Percentiles rank a stretch among this genome's conserved stretches.
Evolutionary conservation across 2,329 filamentous ascomycete genomes (phyloP).

Genomic region (Pestalotiopsis sp.): DNA sequence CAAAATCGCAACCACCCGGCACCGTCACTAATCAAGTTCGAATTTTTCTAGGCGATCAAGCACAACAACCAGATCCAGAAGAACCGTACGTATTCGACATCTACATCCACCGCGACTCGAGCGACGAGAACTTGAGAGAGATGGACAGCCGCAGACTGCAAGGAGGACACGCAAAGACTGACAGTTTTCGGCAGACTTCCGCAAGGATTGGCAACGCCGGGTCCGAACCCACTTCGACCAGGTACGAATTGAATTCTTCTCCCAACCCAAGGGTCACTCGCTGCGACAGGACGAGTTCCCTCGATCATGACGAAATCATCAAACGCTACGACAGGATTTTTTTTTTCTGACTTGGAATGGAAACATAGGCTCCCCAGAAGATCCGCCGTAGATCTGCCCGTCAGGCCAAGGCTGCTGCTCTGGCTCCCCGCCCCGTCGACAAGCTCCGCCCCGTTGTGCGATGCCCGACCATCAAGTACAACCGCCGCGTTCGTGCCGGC

Average conservation of each 20-base stretch:
- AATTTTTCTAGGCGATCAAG: constrained; percentile 81
- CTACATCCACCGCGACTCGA: not conserved
- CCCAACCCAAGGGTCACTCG: not conserved
- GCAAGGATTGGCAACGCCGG: constrained; percentile 99
- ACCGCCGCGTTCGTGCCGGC: constrained; percentile 94
- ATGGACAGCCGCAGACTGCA: constrained; percentile 22
- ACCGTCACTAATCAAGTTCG: constrained; percentile 33
- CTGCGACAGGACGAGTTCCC: not conserved
- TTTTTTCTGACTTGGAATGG: constrained; percentile 36
- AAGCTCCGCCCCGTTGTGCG: constrained; percentile 94
- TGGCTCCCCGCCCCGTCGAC: constrained; percentile 97
- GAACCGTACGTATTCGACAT: constrained; percentile 70
- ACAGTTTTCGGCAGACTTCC: constrained; percentile 72
- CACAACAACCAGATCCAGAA: constrained; percentile 98
- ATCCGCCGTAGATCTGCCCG: constrained; percentile 87
- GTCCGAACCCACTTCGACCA: constrained; percentile 99
- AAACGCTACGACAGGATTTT: not conserved
- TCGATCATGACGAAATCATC: not conserved
- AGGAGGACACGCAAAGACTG: constrained; percentile 36
- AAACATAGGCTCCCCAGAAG: constrained; percentile 88
- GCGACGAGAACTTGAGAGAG: constrained; percentile 17
- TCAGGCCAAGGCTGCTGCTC: constrained; percentile 89
- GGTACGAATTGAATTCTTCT: constrained; percentile 54
- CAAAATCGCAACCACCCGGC: not conserved
- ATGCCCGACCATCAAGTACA: constrained; percentile 99